Conservation (phyloP, 352 stramenopile species). For the Globisporangium splendens region DNA sequence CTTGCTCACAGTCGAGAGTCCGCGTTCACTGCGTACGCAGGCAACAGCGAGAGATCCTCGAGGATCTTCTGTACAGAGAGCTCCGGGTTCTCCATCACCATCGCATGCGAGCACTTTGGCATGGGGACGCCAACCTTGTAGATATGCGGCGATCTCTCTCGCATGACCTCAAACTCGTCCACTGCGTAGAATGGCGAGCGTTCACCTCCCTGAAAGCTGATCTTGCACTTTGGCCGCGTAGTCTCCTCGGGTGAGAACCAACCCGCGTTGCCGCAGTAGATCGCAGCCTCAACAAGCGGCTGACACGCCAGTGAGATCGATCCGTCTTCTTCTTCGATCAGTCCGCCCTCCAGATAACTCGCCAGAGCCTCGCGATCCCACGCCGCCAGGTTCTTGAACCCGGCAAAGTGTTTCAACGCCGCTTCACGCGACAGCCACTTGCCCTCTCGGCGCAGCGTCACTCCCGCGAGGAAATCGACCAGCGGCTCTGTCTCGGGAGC, state of each 20-base stretch:
- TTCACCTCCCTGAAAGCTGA: constrained; percentile 31
- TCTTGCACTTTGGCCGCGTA: constrained; percentile 24
- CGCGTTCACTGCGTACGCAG: not conserved
- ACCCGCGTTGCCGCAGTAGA: constrained; percentile 31
- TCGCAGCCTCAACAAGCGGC: constrained; percentile 31
- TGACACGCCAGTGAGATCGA: constrained; percentile 29
- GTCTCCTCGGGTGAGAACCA: constrained; percentile 27
- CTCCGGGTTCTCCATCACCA: constrained; percentile 36
- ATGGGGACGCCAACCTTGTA: constrained; percentile 28
- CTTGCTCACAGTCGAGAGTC: constrained; percentile 7
- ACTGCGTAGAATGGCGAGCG: constrained; percentile 30
- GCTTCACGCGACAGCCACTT: constrained; percentile 26
- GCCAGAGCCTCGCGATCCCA: constrained; percentile 37
- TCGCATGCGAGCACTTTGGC: constrained; percentile 26
- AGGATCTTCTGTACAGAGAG: constrained; percentile 23
- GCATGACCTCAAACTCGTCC: constrained; percentile 20
- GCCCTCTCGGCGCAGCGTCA: constrained; percentile 27
- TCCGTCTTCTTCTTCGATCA: constrained; percentile 26
- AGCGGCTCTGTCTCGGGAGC: constrained; percentile 12
- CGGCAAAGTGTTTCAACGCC: constrained; percentile 23
- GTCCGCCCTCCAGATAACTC: constrained; percentile 24
- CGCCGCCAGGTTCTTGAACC: constrained; percentile 28
- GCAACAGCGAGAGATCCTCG: constrained; percentile 20
- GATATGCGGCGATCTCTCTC: constrained; percentile 19
- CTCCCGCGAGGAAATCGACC: constrained; percentile 25